Evolutionary conservation across 2,329 filamentous ascomycete species (phyloP).

Genomic region (Monosporascus sp.): DNA sequence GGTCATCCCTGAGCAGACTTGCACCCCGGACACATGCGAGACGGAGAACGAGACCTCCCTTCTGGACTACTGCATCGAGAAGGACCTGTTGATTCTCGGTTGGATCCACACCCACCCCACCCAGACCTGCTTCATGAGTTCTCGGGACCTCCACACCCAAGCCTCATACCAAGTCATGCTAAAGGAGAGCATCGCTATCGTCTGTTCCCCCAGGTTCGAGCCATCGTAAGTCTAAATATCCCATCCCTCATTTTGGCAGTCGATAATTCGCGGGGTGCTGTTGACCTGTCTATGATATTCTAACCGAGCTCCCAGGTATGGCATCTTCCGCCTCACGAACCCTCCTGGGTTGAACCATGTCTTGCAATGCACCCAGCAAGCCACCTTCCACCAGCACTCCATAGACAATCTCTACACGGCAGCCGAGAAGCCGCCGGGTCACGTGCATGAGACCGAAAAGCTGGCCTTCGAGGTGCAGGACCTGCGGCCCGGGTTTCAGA

Average conservation of each 20-base stretch:
- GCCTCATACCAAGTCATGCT: conserved; percentile 94
- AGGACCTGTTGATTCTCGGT: conserved; percentile 80
- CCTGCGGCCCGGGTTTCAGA: conserved; percentile 33
- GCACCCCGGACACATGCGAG: conserved; percentile 90
- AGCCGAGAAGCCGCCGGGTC: conserved; percentile 60
- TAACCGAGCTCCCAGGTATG: conserved; percentile 55
- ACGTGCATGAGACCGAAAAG: conserved; percentile 63
- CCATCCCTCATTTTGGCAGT: too few species aligned
- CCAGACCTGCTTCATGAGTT: conserved; percentile 97
- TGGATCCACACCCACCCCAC: conserved; percentile 99
- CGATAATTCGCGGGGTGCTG: too few species aligned
- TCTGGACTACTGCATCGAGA: conserved; percentile 81
- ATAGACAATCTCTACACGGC: conserved; percentile 71
- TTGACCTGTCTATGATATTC: neutral
- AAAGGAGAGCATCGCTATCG: conserved; percentile 92
- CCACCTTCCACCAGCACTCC: conserved; percentile 75
- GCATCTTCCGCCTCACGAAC: conserved; percentile 88
- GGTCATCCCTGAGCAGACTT: conserved; percentile 84
- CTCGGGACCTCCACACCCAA: conserved; percentile 87
- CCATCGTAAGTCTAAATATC: conserved; percentile 56
- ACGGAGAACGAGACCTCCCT: conserved; percentile 80
- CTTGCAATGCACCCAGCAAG: conserved; percentile 68
- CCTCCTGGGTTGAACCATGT: conserved; percentile 87
- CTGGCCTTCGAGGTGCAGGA: conserved; percentile 57
- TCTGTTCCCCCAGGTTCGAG: conserved; percentile 79